Conservation (phyloP, 192 early-diverging fungal genomes). For the Backusella tuberculispora region DNA sequence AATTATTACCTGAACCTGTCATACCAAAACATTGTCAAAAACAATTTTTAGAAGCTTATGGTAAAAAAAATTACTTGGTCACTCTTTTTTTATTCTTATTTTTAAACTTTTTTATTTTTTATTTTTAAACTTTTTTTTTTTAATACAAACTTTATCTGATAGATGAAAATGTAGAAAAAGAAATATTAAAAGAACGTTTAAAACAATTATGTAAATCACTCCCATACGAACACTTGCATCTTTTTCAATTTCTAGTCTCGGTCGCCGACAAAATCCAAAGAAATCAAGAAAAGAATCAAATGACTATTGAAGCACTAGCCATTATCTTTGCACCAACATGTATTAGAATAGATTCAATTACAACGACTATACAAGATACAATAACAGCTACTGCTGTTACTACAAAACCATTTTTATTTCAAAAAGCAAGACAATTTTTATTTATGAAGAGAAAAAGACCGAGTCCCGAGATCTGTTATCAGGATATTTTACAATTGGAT, state of each 20-base stretch:
- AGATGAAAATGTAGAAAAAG: neutral
- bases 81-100: neutral
- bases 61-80: neutral
- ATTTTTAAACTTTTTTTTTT: neutral
- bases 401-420: neutral
- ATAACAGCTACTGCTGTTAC: neutral
- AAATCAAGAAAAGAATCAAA: conserved; percentile 16
- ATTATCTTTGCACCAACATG: conserved; percentile 21
- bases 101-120: neutral
- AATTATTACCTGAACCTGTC: conserved; percentile 16
- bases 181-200: neutral
- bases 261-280: neutral
- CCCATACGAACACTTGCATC: conserved; percentile 3
- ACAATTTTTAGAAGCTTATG: neutral
- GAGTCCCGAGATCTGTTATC: neutral
- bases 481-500: conserved; percentile 19
- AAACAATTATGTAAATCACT: neutral
- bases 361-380: neutral
- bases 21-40: conserved; percentile 8
- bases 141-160: neutral
- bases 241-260: neutral
- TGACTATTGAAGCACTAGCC: conserved; percentile 9
- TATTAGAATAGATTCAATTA: neutral
- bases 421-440: neutral
- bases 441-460: neutral